Percentiles rank a stretch among this genome's conserved stretches.
These are phyloP conservation scores for Lathyrus oleraceus DNA, from an alignment of 306 rosid genomes.

Conservation along the genomic window DNA sequence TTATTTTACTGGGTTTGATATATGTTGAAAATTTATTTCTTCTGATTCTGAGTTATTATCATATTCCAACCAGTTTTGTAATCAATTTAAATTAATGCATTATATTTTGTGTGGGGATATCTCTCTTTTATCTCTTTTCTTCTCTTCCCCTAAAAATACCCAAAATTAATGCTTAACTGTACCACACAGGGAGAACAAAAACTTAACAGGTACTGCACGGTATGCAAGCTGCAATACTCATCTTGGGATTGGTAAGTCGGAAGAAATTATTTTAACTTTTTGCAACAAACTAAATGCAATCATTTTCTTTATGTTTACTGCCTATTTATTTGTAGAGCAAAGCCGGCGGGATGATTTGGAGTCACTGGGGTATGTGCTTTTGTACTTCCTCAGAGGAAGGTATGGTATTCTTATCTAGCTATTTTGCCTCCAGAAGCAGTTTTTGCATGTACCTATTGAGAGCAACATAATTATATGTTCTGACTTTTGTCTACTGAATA, in stretches of 20 bases:
- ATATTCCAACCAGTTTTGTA: neutral
- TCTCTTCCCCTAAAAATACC: neutral
- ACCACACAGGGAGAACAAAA: slow-evolving; percentile 79
- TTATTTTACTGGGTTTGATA: neutral
- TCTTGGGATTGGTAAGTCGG: slow-evolving; percentile 87
- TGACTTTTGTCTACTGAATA: slow-evolving; percentile 19
- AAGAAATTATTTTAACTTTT: slow-evolving; percentile 19
- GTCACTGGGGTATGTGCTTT: slow-evolving; percentile 93
- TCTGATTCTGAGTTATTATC: slow-evolving; percentile 19
- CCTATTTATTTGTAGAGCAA: slow-evolving; percentile 67
- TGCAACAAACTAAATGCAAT: neutral
- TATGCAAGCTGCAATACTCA: slow-evolving; percentile 99
- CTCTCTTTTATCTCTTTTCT: neutral
- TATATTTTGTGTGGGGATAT: neutral
- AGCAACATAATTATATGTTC: slow-evolving; percentile 20
- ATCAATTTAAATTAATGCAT: neutral
- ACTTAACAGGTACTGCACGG: slow-evolving; percentile 93
- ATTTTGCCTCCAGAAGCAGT: slow-evolving; percentile 20
- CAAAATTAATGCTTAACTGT: slow-evolving; percentile 29
- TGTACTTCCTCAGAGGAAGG: slow-evolving; percentile 98
- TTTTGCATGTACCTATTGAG: slow-evolving; percentile 16
- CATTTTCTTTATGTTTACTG: slow-evolving; percentile 18
- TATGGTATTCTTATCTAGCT: slow-evolving; percentile 33
- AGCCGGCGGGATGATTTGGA: slow-evolving; percentile 99
- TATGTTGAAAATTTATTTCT: neutral